A percentile compares a stretch with the other conserved stretches of the same genome.
Conservation (phyloP, 2,329 filamentous ascomycete species). For the Ascocoryne sarcoides region DNA sequence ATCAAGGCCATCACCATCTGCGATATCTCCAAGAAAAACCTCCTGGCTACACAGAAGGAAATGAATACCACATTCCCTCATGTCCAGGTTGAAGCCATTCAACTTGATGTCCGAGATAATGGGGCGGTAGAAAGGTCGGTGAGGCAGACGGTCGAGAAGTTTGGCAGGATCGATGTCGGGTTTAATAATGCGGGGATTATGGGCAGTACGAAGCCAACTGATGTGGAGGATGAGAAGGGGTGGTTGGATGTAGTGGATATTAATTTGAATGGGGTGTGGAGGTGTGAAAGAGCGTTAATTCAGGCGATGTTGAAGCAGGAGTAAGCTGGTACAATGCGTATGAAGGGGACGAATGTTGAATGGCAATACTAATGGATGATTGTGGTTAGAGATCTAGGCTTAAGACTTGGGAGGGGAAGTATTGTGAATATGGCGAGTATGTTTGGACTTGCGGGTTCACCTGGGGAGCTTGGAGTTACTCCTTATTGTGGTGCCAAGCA, state of each 20-base stretch:
- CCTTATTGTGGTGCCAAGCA: constrained; percentile 47
- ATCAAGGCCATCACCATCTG: constrained; percentile 38
- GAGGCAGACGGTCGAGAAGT: constrained; percentile 33
- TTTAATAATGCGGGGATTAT: constrained; percentile 47
- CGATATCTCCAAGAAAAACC: constrained; percentile 34
- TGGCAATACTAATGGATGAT: no score
- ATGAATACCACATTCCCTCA: constrained; percentile 26
- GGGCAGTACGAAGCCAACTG: constrained; percentile 34
- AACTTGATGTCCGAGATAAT: constrained; percentile 39
- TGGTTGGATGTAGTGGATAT: constrained; percentile 43
- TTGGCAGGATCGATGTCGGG: constrained; percentile 46
- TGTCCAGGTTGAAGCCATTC: constrained; percentile 33
- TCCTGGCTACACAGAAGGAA: constrained; percentile 23
- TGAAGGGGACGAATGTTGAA: no score
- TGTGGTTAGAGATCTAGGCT: constrained; percentile 31
- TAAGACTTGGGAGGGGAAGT: constrained; percentile 36
- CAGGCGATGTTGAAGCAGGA: constrained; percentile 34
- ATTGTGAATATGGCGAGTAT: constrained; percentile 49
- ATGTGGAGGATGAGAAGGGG: constrained; percentile 37
- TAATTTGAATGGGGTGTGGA: constrained; percentile 48
- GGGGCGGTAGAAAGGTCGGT: constrained; percentile 36
- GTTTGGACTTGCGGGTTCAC: constrained; percentile 38
- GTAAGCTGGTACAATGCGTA: no score
- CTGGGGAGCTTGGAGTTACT: constrained; percentile 30
- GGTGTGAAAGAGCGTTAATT: constrained; percentile 46